Percentiles rank a stretch among this genome's conserved stretches.
These are phyloP conservation scores for Hyaloscypha variabilis DNA, from an alignment of 495 filamentous ascomycete genomes.

Conservation along the genomic window DNA sequence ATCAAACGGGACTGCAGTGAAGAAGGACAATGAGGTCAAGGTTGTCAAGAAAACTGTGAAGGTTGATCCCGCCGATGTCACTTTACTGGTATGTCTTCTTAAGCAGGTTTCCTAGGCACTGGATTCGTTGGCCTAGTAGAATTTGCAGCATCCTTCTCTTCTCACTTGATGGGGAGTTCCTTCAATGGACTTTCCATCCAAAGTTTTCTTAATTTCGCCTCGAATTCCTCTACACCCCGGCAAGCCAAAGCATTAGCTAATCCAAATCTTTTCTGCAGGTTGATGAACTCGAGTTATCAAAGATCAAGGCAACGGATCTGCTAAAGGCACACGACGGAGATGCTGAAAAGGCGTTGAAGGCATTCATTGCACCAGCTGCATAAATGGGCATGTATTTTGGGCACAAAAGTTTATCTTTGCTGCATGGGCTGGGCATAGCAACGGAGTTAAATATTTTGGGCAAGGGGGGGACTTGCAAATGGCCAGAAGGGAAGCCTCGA, in stretches of 20 bases:
- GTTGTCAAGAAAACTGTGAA: constrained; percentile 63
- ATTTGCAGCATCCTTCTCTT: no score
- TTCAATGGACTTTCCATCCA: neutral
- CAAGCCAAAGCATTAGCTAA: constrained; percentile 16
- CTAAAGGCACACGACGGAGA: constrained; percentile 80
- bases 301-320: constrained; percentile 81
- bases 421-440: constrained; percentile 24
- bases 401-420: neutral
- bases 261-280: constrained; percentile 50
- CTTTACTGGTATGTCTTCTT: constrained; percentile 56
- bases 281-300: constrained; percentile 77
- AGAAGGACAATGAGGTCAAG: constrained; percentile 39
- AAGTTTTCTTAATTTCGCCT: neutral
- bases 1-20: constrained; percentile 36
- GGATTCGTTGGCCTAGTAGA: no score
- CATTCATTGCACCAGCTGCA: constrained; percentile 41
- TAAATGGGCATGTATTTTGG: constrained; percentile 1
- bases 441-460: constrained; percentile 14
- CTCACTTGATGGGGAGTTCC: neutral
- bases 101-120: neutral
- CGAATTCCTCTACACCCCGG: neutral
- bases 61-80: constrained; percentile 67
- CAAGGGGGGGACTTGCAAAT: neutral
- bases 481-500: neutral
- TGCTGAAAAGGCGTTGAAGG: constrained; percentile 68